A percentile compares a stretch with the other conserved stretches of the same genome.
Conservation (phyloP, 768 basidiomycete genomes). For the Xerocomellus dryophilus region DNA sequence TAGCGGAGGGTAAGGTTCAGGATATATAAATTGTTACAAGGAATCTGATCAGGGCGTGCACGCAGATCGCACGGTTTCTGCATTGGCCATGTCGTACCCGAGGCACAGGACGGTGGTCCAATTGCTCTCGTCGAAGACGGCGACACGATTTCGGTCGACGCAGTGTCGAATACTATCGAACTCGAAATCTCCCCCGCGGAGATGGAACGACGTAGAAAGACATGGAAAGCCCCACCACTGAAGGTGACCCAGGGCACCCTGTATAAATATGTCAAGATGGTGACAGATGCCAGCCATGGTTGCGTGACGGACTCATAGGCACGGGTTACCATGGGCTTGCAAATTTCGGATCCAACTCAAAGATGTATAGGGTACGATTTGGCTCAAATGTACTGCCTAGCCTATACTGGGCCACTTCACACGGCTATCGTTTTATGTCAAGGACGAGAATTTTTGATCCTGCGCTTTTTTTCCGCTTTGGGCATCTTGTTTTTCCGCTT, state of each 20-base stretch:
- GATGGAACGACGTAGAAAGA: slow-evolving; percentile 63
- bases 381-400: neutral
- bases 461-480: slow-evolving; percentile 89
- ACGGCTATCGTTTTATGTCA: slow-evolving; percentile 16
- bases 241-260: slow-evolving; percentile 80
- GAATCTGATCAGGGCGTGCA: slow-evolving; percentile 12
- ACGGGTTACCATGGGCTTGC: slow-evolving; percentile 6
- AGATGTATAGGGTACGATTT: slow-evolving; percentile 4
- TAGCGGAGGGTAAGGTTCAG: slow-evolving; percentile 81
- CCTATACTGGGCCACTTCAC: slow-evolving; percentile 10
- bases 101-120: slow-evolving; percentile 91
- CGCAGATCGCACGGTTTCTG: slow-evolving; percentile 92
- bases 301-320: slow-evolving; percentile 83
- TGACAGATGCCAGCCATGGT: slow-evolving; percentile 88
- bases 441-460: slow-evolving; percentile 53
- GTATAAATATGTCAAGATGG: slow-evolving; percentile 85
- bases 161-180: slow-evolving; percentile 80
- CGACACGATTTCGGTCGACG: slow-evolving; percentile 85
- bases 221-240: slow-evolving; percentile 83
- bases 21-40: slow-evolving; percentile 7
- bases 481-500: slow-evolving; percentile 91
- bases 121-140: slow-evolving; percentile 89
- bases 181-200: slow-evolving; percentile 76
- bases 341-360: slow-evolving; percentile 9
- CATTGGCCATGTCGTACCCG: slow-evolving; percentile 95